phyloP scores from a whole-genome alignment of 441 rosid genomes.

The Pelargonium australe region DNA sequence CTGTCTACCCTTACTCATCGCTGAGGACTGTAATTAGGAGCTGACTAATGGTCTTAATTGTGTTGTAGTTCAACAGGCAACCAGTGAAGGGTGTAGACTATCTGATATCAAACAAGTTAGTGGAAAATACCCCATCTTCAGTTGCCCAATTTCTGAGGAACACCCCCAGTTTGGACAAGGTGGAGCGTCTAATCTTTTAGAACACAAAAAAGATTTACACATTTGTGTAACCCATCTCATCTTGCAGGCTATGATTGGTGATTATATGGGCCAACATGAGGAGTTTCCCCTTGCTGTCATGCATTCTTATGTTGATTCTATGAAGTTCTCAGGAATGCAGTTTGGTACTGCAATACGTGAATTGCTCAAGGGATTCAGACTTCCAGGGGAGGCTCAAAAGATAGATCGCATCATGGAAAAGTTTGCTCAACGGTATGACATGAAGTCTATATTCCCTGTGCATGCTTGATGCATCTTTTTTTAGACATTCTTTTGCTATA shows the following conservation, averaged over 20 bases:
- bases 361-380: slow-evolving; percentile 93
- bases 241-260: slow-evolving; percentile 93
- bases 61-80: slow-evolving; percentile 88
- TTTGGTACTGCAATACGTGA: slow-evolving; percentile 88
- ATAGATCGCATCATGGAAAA: slow-evolving; percentile 99
- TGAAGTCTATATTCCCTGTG: neutral
- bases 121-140: slow-evolving; percentile 74
- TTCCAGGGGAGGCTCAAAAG: slow-evolving; percentile 99
- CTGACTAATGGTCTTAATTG: slow-evolving; percentile 22
- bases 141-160: slow-evolving; percentile 86
- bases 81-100: slow-evolving; percentile 74
- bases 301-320: slow-evolving; percentile 96
- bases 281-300: slow-evolving; percentile 99
- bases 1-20: neutral
- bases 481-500: neutral
- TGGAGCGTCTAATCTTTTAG: slow-evolving; percentile 25
- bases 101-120: slow-evolving; percentile 73
- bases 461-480: neutral
- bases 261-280: slow-evolving; percentile 94
- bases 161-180: slow-evolving; percentile 81
- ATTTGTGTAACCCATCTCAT: slow-evolving; percentile 31
- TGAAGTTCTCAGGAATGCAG: slow-evolving; percentile 87
- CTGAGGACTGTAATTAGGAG: slow-evolving; percentile 7
- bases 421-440: slow-evolving; percentile 88
- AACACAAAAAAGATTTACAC: slow-evolving; percentile 16